Evolutionary conservation across 2,329 filamentous ascomycete genomes (phyloP).

Genomic region (Xylariaceae sp.): DNA sequence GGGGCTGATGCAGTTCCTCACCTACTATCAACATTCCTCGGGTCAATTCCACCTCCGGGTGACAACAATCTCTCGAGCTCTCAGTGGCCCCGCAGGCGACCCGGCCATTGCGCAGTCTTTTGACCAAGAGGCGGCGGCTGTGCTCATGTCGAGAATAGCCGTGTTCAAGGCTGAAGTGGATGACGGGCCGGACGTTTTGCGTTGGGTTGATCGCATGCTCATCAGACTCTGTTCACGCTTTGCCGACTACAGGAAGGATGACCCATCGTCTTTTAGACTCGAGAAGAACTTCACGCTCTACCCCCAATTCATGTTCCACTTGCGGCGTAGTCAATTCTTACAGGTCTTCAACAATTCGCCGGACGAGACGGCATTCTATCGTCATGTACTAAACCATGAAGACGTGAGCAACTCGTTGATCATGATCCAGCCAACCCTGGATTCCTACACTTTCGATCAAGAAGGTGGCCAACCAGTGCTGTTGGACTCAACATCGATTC

Average conservation of each 20-base stretch:
- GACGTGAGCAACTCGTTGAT: conserved; percentile 94
- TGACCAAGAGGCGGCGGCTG: conserved; percentile 95
- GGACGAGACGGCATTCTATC: conserved; percentile 98
- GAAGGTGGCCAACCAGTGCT: conserved; percentile 92
- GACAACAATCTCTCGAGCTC: conserved; percentile 85
- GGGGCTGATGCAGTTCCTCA: conserved; percentile 96
- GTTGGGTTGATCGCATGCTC: conserved; percentile 98
- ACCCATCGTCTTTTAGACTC: conserved; percentile 91
- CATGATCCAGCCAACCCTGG: conserved; percentile 98
- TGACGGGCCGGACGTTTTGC: conserved; percentile 94
- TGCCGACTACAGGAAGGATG: conserved; percentile 96
- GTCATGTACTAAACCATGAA: conserved; percentile 95
- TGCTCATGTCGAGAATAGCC: conserved; percentile 98
- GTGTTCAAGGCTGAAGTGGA: conserved; percentile 99
- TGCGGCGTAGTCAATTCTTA: conserved; percentile 93
- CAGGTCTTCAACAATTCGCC: conserved; percentile 99
- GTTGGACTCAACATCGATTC: conserved; percentile 93
- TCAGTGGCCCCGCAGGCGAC: conserved; percentile 91
- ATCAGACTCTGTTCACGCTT: conserved; percentile 95
- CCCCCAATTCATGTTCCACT: conserved; percentile 99
- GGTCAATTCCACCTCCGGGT: conserved; percentile 95
- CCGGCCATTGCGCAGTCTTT: conserved; percentile 95
- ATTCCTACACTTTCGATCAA: conserved; percentile 96
- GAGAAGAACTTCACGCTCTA: conserved; percentile 99
- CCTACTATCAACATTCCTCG: conserved; percentile 96